These are phyloP conservation scores for Boechera divaricarpa DNA, from an alignment of 345 rosid species.

Conservation along the genomic window DNA sequence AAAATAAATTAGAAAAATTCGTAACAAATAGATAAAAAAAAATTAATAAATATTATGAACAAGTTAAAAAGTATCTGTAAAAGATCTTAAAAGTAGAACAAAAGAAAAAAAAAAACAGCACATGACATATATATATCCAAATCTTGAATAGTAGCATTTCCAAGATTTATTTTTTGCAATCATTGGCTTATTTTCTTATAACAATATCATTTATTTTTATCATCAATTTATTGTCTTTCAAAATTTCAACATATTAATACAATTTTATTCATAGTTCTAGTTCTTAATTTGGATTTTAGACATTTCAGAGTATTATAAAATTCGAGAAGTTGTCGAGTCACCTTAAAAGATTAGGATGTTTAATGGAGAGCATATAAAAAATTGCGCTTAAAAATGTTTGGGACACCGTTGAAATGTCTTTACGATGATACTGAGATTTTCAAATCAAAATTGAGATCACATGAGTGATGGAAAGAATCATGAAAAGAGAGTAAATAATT, in stretches of 20 bases:
- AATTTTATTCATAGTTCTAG: not conserved
- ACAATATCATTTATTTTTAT: not conserved
- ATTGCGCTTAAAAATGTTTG: too few species aligned
- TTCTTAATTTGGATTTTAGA: not conserved
- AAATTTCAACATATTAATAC: not conserved
- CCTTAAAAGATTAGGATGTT: too few species aligned
- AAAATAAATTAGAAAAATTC: not conserved
- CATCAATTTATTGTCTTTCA: not conserved
- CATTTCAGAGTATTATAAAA: not conserved
- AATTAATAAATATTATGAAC: not conserved
- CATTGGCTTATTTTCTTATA: not conserved
- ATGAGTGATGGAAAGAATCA: too few species aligned
- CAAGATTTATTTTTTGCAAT: not conserved
- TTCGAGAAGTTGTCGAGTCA: not conserved
- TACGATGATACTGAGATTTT: too few species aligned
- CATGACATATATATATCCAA: not conserved
- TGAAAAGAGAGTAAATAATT: too few species aligned
- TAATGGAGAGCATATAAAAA: too few species aligned
- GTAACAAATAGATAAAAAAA: not conserved
- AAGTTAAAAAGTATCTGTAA: not conserved
- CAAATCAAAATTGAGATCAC: too few species aligned
- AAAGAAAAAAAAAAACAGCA: not conserved
- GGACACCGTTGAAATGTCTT: too few species aligned
- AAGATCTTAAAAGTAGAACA: not conserved
- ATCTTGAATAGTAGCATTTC: not conserved